Evolutionary conservation across 495 filamentous ascomycete genomes (phyloP).

Genomic region (Penicillium argentinense): DNA sequence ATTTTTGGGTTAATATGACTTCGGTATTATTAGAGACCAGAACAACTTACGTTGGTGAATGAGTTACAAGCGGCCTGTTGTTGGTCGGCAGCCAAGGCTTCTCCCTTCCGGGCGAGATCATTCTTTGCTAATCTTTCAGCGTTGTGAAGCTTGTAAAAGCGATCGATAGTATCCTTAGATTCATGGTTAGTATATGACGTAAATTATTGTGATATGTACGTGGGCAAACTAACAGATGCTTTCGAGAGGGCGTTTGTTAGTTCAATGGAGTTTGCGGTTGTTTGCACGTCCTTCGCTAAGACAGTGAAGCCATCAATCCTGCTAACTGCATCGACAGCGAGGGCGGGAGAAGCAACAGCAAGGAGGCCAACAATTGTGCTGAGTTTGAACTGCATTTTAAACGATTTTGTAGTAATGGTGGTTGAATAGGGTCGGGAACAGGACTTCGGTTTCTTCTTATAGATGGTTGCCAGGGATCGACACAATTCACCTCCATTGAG

Average conservation of each 20-base stretch:
- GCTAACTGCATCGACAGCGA: neutral
- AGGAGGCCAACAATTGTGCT: constrained; percentile 2
- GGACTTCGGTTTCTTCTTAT: neutral
- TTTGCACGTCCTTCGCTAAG: constrained; percentile 2
- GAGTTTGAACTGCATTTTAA: constrained; percentile 1
- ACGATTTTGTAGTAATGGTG: constrained; percentile 1
- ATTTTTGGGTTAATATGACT: neutral
- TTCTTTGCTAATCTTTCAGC: neutral
- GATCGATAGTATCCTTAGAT: constrained; percentile 4
- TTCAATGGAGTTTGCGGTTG: constrained; percentile 2
- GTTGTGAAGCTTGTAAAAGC: neutral
- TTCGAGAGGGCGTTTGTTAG: neutral
- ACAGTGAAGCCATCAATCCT: constrained; percentile 1
- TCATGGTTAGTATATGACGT: constrained; percentile 1
- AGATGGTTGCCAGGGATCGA: constrained; percentile 1
- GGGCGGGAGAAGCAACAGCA: constrained; percentile 1
- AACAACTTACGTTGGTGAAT: constrained; percentile 3
- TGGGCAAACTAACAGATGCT: constrained; percentile 1
- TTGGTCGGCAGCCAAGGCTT: constrained; percentile 1
- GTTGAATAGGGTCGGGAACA: neutral
- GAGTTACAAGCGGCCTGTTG: constrained; percentile 1
- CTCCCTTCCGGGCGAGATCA: neutral
- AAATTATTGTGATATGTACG: constrained; percentile 1
- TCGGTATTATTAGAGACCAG: neutral
- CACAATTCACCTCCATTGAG: constrained; percentile 1